These are phyloP conservation scores for Isoetes taiwanensis DNA, from an alignment of 75 land plant genomes.

Conservation along the genomic window DNA sequence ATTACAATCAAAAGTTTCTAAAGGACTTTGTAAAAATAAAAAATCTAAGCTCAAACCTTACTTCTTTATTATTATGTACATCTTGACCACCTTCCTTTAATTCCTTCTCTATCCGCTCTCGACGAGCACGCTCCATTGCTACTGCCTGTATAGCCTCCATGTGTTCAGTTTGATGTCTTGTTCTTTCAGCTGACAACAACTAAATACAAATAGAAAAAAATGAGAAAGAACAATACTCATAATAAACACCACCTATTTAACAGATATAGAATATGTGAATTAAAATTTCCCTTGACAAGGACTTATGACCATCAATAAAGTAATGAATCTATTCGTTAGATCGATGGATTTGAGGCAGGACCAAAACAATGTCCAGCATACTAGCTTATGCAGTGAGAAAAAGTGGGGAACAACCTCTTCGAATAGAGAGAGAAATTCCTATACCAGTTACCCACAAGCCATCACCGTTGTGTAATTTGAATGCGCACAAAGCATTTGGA, in stretches of 20 bases:
- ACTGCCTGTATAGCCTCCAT: slow-evolving; percentile 18
- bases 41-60: no score
- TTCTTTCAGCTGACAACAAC: slow-evolving; percentile 21
- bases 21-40: no score
- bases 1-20: no score
- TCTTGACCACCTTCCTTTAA: slow-evolving; percentile 15
- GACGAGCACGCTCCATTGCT: slow-evolving; percentile 14
- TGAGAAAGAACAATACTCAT: not conserved
- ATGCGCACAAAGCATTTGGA: not conserved
- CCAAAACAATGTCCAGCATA: no score
- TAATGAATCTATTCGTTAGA: no score
- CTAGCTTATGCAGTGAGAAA: no score
- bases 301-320: no score
- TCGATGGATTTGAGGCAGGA: no score
- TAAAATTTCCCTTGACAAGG: not conserved
- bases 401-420: no score
- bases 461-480: no score
- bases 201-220: not conserved
- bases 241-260: not conserved
- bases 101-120: slow-evolving; percentile 27
- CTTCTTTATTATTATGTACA: slow-evolving; percentile 14
- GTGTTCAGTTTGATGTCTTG: slow-evolving; percentile 13
- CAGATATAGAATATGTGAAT: not conserved
- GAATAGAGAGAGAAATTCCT: no score
- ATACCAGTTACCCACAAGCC: no score